Evolutionary conservation across 2,329 filamentous ascomycete species (phyloP).

Genomic region (Diplodia intermedia): DNA sequence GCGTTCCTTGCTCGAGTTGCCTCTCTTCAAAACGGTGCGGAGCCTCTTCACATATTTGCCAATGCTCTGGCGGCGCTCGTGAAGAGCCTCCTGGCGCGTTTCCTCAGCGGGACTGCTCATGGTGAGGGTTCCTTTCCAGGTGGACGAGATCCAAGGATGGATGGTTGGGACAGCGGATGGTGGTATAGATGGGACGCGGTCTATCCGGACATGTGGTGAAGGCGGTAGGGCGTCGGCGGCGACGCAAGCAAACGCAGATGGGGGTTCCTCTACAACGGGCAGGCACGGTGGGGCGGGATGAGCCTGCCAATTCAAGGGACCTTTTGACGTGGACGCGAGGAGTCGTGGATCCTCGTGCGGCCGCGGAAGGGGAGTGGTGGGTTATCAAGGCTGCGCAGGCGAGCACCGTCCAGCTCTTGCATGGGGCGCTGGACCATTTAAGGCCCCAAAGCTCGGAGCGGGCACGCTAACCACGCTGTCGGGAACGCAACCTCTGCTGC

Average conservation of each 20-base stretch:
- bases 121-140: neutral
- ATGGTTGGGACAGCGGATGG: neutral
- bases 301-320: neutral
- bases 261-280: neutral
- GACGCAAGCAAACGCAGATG: slow-evolving; percentile 1
- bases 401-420: slow-evolving; percentile 19
- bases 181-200: neutral
- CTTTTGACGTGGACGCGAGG: neutral
- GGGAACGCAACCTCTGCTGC: slow-evolving; percentile 27
- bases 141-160: neutral
- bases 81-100: slow-evolving; percentile 12
- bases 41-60: slow-evolving; percentile 51
- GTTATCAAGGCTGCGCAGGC: slow-evolving; percentile 28
- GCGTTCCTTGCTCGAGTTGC: slow-evolving; percentile 37
- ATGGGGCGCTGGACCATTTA: slow-evolving; percentile 30
- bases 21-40: slow-evolving; percentile 49
- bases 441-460: slow-evolving; percentile 31
- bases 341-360: neutral
- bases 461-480: slow-evolving; percentile 31
- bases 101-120: slow-evolving; percentile 31
- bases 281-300: neutral
- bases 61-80: slow-evolving; percentile 44
- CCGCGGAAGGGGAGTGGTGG: slow-evolving; percentile 11
- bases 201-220: slow-evolving; percentile 17
- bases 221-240: slow-evolving; percentile 9